Evolutionary conservation across 2,329 filamentous ascomycete species (phyloP), one percentile per base, ranked within the genome.

Genomic region (Diaporthe vaccinii): DNA sequence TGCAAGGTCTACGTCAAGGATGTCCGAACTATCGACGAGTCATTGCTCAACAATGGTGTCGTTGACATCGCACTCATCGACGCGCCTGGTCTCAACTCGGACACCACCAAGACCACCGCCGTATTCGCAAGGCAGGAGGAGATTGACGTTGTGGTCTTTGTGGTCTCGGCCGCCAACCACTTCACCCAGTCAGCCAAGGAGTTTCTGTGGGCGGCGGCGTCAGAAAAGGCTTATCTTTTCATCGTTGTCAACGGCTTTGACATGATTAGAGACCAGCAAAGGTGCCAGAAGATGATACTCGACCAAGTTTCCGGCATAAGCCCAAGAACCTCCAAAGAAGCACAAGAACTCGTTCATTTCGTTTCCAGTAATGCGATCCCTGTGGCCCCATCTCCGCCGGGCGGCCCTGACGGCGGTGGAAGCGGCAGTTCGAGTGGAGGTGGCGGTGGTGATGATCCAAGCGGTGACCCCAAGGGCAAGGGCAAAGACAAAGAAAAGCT

Each of bases 161-260:
- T 99, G 46, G 97, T 99, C 7, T 98, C 96, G 15, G 97, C 97
- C 3, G 95, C 96, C 36, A 99, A 99, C 79, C 97, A 99, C 84
- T 98, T 99, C 82, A 99, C 97, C 0, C 92, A 98, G 73, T 98
- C 97, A 0, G 96, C 97, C n/a, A 97, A 94, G 84, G 97, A 99
- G 80, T 99, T 99, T 81, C 98, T 99, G 77, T 94, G 94, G 88
- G 96, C 96, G 69, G 97, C 97, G 2, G 97, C 97, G 0, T 92
- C 96, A 55, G 97, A 99, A 82, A 99, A 99, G 85, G 96, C 97
- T 0, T 99, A 99, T 82, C 96, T 99, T 77, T 99, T 99, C 84
- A 98, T 99, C 84, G 97, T 99, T 20, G 97, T 99, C 78, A 99
- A 99, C 82, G 96, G 96, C 25, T 99, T 95, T 80, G 97, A 99